phyloP scores from a whole-genome alignment of 768 basidiomycete genomes.

The Cubamyces sp. region DNA sequence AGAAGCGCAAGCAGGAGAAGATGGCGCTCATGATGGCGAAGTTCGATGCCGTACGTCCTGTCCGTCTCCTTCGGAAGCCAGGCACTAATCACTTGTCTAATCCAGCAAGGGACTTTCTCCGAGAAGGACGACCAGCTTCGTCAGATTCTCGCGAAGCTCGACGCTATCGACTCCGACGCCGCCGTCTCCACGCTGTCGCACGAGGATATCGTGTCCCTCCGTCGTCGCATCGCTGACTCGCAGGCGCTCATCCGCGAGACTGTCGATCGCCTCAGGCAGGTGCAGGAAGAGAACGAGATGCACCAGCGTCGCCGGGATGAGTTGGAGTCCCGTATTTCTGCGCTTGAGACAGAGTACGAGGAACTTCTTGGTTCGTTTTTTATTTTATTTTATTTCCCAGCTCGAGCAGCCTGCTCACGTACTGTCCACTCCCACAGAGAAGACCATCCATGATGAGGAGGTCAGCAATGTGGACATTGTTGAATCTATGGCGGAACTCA shows the following conservation, averaged over 20 bases:
- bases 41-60: conserved; percentile 81
- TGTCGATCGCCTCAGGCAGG: conserved; percentile 84
- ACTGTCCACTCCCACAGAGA: conserved; percentile 57
- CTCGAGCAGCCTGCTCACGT: neutral
- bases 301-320: conserved; percentile 82
- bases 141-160: conserved; percentile 80
- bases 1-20: conserved; percentile 99
- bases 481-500: conserved; percentile 88
- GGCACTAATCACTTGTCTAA: neutral
- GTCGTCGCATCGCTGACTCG: conserved; percentile 87
- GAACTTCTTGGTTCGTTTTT: conserved; percentile 81
- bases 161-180: conserved; percentile 70
- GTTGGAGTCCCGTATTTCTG: conserved; percentile 77
- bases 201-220: conserved; percentile 80
- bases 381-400: neutral
- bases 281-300: conserved; percentile 92
- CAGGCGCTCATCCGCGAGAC: conserved; percentile 87
- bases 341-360: conserved; percentile 93
- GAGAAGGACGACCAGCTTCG: conserved; percentile 96
- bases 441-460: conserved; percentile 89
- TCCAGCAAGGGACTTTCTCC: conserved; percentile 87
- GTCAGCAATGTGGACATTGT: conserved; percentile 80
- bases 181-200: conserved; percentile 60
- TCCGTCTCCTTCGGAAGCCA: neutral
- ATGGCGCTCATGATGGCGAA: conserved; percentile 99